Conservation (phyloP, 2,329 filamentous ascomycete species). For the Aspergillus floridensis region DNA sequence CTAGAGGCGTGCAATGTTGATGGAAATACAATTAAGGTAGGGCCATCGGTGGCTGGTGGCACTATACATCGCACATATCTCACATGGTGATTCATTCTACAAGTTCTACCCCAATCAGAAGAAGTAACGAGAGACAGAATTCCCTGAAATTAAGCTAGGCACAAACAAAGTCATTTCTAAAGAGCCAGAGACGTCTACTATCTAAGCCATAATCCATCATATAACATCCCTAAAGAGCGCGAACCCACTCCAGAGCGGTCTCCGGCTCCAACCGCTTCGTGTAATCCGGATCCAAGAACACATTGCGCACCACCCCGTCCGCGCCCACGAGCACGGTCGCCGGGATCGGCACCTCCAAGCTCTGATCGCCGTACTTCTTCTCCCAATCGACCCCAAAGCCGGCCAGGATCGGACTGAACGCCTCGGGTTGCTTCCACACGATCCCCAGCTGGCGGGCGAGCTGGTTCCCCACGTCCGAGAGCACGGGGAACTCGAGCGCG, state of each 20-base stretch:
- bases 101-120: no score
- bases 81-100: no score
- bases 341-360: constrained; percentile 1
- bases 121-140: no score
- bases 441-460: constrained; percentile 1
- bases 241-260: neutral
- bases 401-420: neutral
- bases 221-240: neutral
- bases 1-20: no score
- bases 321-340: neutral
- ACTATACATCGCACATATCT: no score
- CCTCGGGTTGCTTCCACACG: neutral
- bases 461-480: constrained; percentile 2
- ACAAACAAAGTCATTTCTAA: no score
- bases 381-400: neutral
- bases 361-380: neutral
- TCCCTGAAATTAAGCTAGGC: no score
- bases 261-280: neutral
- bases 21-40: accelerated
- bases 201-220: no score
- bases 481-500: constrained; percentile 1
- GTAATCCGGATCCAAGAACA: neutral
- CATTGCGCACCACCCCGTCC: neutral
- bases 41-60: no score
- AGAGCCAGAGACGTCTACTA: no score